Evolutionary conservation across 1,284 basidiomycete genomes (phyloP).

Genomic region (Calocybe gambosa): DNA sequence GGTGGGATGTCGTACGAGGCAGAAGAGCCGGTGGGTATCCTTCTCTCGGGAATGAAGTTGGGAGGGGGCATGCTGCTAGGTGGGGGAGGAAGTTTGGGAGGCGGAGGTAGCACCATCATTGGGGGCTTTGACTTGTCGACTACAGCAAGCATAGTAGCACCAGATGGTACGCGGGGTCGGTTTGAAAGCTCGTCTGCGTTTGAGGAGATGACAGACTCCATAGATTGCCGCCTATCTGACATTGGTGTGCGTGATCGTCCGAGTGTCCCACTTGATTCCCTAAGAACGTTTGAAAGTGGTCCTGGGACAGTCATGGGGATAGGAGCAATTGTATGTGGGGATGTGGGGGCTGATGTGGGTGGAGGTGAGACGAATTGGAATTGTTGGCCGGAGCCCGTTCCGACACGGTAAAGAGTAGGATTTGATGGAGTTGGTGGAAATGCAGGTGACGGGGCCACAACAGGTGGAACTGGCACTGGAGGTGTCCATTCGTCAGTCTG

Average conservation of each 20-base stretch:
- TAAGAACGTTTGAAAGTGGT: constrained; percentile 30
- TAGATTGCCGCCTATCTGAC: constrained; percentile 43
- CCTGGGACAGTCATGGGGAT: constrained; percentile 32
- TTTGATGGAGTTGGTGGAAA: constrained; percentile 22
- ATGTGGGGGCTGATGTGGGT: constrained; percentile 15
- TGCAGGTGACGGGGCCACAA: constrained; percentile 24
- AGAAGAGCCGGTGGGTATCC: constrained; percentile 45
- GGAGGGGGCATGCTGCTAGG: constrained; percentile 68
- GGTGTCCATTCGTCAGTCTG: constrained; percentile 73
- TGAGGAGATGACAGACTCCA: constrained; percentile 61
- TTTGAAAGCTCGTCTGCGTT: constrained; percentile 28
- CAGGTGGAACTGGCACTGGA: constrained; percentile 26
- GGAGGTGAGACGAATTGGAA: constrained; percentile 70
- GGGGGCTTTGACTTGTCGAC: constrained; percentile 82
- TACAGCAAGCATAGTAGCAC: constrained; percentile 26
- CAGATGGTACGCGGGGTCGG: constrained; percentile 54
- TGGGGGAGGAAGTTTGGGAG: constrained; percentile 76
- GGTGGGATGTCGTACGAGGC: constrained; percentile 58
- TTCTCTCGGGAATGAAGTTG: constrained; percentile 64
- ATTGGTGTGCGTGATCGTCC: constrained; percentile 28
- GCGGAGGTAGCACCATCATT: constrained; percentile 80
- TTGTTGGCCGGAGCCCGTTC: constrained; percentile 39
- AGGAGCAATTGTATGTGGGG: constrained; percentile 11
- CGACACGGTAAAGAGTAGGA: constrained; percentile 50
- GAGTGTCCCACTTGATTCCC: constrained; percentile 27